Conservation (phyloP, 2,329 filamentous ascomycete genomes). For the Pseudopyrenochaeta lycopersici region DNA sequence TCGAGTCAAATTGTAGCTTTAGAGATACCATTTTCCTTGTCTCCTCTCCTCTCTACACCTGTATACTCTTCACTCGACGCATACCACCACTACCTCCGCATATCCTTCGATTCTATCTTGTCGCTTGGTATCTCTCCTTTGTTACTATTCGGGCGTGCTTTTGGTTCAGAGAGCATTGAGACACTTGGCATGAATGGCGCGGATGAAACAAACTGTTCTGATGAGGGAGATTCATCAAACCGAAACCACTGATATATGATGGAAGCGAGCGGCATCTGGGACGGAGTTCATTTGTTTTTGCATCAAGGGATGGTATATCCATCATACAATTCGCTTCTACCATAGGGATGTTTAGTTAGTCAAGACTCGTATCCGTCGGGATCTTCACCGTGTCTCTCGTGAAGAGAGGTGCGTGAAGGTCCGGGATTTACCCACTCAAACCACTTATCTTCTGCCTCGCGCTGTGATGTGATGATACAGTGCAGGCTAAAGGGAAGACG, state of each 20-base stretch:
- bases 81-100: conserved; percentile 21
- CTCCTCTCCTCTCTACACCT: conserved; percentile 35
- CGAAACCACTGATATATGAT: conserved; percentile 25
- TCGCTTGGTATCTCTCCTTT: conserved; percentile 47
- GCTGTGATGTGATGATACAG: conserved; percentile 10
- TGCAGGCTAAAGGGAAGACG: too few relatives aligned
- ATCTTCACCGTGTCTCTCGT: conserved; percentile 24
- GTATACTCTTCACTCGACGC: conserved; percentile 33
- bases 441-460: conserved; percentile 11
- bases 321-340: conserved; percentile 31
- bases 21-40: conserved; percentile 52
- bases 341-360: conserved; percentile 51
- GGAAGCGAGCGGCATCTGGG: conserved; percentile 29
- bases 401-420: conserved; percentile 22
- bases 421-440: conserved; percentile 52
- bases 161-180: conserved; percentile 10
- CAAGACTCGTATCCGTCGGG: conserved; percentile 53
- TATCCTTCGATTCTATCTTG: conserved; percentile 28
- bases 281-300: conserved; percentile 31
- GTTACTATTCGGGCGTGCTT: conserved; percentile 29
- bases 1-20: conserved; percentile 45
- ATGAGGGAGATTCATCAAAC: conserved; percentile 26
- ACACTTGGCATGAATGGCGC: conserved; percentile 15
- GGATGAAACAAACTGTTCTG: conserved; percentile 35
- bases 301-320: conserved; percentile 30